A percentile compares a stretch with the other conserved stretches of the same genome.
Evolutionary conservation across 768 basidiomycete species (phyloP).

Genomic region (button mushroom (Agaricus bisporus)): DNA sequence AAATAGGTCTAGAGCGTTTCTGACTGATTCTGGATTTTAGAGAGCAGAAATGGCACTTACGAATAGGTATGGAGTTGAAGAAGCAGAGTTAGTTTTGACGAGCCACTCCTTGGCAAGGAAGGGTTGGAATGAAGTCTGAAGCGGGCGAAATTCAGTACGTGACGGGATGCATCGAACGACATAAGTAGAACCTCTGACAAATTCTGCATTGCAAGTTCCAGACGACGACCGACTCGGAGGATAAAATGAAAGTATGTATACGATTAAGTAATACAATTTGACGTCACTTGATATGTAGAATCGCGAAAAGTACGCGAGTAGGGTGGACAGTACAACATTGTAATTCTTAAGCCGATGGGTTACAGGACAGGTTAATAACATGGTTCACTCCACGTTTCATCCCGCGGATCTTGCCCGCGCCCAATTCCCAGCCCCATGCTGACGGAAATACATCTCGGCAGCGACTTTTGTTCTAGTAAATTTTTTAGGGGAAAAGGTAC

Average conservation of each 20-base stretch:
- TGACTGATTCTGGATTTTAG: neutral
- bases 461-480: no score
- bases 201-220: neutral
- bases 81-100: conserved; percentile 52
- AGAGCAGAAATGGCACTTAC: conserved; percentile 37
- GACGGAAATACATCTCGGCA: no score
- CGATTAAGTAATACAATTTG: neutral
- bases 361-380: neutral
- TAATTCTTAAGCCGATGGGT: no score
- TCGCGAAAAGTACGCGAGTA: no score
- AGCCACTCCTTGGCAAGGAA: conserved; percentile 72
- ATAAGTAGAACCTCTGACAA: conserved; percentile 3
- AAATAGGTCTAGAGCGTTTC: conserved; percentile 1
- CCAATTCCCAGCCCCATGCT: no score
- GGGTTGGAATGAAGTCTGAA: conserved; percentile 48
- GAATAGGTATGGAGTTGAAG: conserved; percentile 64
- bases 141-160: neutral
- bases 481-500: no score
- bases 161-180: neutral
- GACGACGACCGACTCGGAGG: neutral
- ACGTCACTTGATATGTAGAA: no score
- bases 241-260: neutral
- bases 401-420: neutral
- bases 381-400: neutral
- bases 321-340: no score